Base-by-base conservation (phyloP, 345 rosid species). In the Eutrema japonicum region DNA sequence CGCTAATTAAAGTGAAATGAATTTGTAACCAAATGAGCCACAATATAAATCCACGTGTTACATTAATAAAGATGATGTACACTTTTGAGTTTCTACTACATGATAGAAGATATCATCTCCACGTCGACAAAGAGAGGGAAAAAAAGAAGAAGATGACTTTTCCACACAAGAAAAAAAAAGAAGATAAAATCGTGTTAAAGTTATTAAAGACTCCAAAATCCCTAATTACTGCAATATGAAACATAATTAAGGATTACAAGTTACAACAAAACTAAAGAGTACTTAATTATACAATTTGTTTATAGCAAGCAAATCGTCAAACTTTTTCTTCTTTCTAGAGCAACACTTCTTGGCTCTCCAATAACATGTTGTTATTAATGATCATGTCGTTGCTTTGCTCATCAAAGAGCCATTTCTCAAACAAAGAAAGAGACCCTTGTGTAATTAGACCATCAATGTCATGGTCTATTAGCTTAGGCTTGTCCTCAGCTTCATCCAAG, bases 371-470 rank as follows among this genome's bases (percentile, higher is more conserved):
- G 26, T 57, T 58, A 51, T 56, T 57, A 29, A 33, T 48, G 60
- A 70, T 48, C 71, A 78, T 68, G 49, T 84, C 87, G 16, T 81
- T 79, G 71, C 68, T 78, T 60, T 83, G 87, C 63, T 88, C 94
- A 51, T 88, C 94, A 73, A 85, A 80, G 14, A 86, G 85, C 94
- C 94, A 88, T 68, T 85, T 88, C 85, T 88, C 94, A 14, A 88
- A 82, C 72, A 85, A 51, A 16, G 77, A 71, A 48, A 88, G 81
- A 9, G 91, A 85, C 43, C 78, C 83, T 49, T 81, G 81, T 10
- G 60, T 43, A 56, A 70, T 81, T 33, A 77, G 70, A 63, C 72
- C 72, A 63, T 70, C 68, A 50, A 75, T 55, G 40, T 76, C 79
- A 56, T 72, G 82, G 35, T 62, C 70, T 66, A 70, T 12, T 40